Base-by-base conservation (phyloP, 352 stramenopile genomes). In the Phytophthora citrophthora region DNA sequence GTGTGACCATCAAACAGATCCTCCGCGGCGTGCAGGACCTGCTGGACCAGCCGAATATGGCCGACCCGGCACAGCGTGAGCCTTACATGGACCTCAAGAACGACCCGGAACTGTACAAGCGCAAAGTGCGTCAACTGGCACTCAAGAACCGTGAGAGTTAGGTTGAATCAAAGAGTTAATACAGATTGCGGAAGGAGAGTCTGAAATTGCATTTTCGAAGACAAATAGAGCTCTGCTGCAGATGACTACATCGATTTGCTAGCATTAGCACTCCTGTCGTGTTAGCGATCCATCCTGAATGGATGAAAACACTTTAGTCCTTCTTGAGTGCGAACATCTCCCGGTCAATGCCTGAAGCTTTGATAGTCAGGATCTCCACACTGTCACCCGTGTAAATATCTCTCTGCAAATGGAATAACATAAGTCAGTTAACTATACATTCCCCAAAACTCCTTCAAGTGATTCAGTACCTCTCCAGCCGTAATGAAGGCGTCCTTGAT, bases 381-480 rank as follows among this genome's bases (percentile, higher is more conserved):
- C 87, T 90, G 84, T 99, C 97, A 65, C 97, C 97, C 34, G 96
- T 99, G 86, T 99, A 99, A 88, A 99, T 99, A 91, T 99, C 97
- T 72, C 98, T 90, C 86, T 91, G 65, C 23, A 48, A 46, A n/a
- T 16, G 51, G 7, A 15, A 39, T 20, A 34, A 54, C 52, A 58
- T n/a, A 27, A 38, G 46, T 59, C 12, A 72, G 31, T 67, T 20
- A 47, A 36, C 18, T 20, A 48, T 11, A 34, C 29, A 2, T 4
- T 34, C 4, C 9, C 10, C 27, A 7, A 34, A 34, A 10, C 13
- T 34, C 11, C 24, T 4, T 49, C 8, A 62, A 34, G 8, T 34
- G 29, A 3, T 5, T 45, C 40, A 24, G 9, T 57, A 93, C 84
- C 72, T 99, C 97, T 70, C 96, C 96, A 60, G 96, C 97, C 36